phyloP scores from a whole-genome alignment of 2,329 filamentous ascomycete genomes.

The Zarea fungicola region DNA sequence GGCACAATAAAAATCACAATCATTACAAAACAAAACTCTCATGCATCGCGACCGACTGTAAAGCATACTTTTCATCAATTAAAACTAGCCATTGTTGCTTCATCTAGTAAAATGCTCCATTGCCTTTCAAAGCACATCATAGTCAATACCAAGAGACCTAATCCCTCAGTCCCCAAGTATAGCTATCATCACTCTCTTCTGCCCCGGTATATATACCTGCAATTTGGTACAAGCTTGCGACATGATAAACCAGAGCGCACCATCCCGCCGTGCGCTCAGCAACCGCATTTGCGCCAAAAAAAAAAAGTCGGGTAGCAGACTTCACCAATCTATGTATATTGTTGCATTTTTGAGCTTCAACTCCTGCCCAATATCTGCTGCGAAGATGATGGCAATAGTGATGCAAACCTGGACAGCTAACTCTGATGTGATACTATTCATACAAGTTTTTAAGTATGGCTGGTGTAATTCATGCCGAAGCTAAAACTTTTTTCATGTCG shows the following conservation, averaged over 20 bases:
- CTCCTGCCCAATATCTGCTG: conserved; percentile 3
- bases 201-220: conserved; percentile 1
- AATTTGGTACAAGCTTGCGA: conserved; percentile 1
- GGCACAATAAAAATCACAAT: not conserved
- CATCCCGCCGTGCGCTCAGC: not conserved
- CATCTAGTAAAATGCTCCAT: conserved; percentile 3
- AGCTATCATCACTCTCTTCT: not conserved
- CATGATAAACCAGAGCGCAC: not conserved
- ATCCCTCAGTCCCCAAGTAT: not conserved
- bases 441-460: conserved; percentile 16
- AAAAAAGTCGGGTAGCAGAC: conserved; percentile 4
- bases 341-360: not conserved
- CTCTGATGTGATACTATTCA: conserved; percentile 14
- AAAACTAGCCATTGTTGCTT: conserved; percentile 10
- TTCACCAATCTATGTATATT: conserved; percentile 6
- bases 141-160: conserved; percentile 2
- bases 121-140: conserved; percentile 1
- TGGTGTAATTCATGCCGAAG: conserved; percentile 14
- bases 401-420: conserved; percentile 12
- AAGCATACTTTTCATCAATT: conserved; percentile 11
- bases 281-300: not conserved
- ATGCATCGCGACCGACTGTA: not conserved
- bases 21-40: not conserved
- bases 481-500: conserved; percentile 15
- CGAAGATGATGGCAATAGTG: conserved; percentile 6